Percentiles rank a stretch among this genome's conserved stretches.
Conservation (phyloP, 2,329 filamentous ascomycete species). For the Ascochyta fabae region DNA sequence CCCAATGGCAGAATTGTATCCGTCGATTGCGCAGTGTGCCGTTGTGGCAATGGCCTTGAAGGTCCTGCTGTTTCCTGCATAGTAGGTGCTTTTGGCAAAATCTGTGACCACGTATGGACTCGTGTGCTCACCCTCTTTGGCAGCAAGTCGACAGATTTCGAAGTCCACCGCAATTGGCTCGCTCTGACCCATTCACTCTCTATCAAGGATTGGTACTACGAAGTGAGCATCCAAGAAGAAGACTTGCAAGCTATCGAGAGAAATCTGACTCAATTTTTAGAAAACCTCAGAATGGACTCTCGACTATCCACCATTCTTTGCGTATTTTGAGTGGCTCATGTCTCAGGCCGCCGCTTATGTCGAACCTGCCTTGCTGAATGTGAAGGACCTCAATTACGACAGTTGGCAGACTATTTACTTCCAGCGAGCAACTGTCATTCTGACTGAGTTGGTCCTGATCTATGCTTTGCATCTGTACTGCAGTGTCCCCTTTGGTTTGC, state of each 20-base stretch:
- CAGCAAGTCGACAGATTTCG: slow-evolving; percentile 98
- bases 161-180: slow-evolving; percentile 98
- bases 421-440: slow-evolving; percentile 85
- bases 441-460: slow-evolving; percentile 82
- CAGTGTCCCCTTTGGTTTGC: not conserved
- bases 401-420: slow-evolving; percentile 96
- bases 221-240: slow-evolving; percentile 56
- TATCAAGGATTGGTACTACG: slow-evolving; percentile 90
- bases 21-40: slow-evolving; percentile 87
- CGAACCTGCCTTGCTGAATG: slow-evolving; percentile 80
- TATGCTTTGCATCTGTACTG: slow-evolving; percentile 79
- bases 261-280: slow-evolving; percentile 45
- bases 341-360: slow-evolving; percentile 78
- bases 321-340: slow-evolving; percentile 92
- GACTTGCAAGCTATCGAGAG: not conserved
- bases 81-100: slow-evolving; percentile 67
- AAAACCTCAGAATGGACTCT: slow-evolving; percentile 99
- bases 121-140: slow-evolving; percentile 34
- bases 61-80: slow-evolving; percentile 89
- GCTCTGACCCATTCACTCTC: slow-evolving; percentile 92
- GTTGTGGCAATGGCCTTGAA: slow-evolving; percentile 88
- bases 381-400: slow-evolving; percentile 82
- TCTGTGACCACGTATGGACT: slow-evolving; percentile 2
- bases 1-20: slow-evolving; percentile 79
- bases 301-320: slow-evolving; percentile 98